These are phyloP conservation scores for Tausonia pullulans DNA, from an alignment of 1,284 basidiomycete genomes.

Conservation along the genomic window DNA sequence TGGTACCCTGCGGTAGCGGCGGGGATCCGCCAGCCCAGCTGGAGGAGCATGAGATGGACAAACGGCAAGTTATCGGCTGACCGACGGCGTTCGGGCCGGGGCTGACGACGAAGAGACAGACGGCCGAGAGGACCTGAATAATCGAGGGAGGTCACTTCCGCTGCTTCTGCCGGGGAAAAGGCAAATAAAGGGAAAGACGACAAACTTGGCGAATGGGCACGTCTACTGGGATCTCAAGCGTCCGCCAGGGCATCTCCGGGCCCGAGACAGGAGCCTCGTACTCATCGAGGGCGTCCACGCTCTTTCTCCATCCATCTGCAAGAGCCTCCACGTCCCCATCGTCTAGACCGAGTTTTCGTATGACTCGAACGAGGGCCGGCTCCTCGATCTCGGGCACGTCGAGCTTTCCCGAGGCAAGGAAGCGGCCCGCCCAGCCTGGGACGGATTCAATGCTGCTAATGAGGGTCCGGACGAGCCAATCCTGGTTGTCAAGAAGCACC, in stretches of 20 bases:
- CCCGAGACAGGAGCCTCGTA: background rate
- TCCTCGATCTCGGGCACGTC: constrained; percentile 10
- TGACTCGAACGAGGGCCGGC: background rate
- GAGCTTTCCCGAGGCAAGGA: constrained; percentile 2
- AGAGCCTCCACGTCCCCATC: background rate
- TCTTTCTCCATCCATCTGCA: background rate
- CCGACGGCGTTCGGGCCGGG: constrained; percentile 2
- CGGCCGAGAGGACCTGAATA: constrained; percentile 6
- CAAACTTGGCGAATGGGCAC: constrained; percentile 13
- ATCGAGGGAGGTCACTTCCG: no score
- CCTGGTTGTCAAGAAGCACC: background rate
- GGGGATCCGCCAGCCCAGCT: constrained; percentile 3
- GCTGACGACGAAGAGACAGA: background rate
- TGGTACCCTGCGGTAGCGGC: background rate
- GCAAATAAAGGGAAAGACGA: background rate
- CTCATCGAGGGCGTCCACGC: constrained; percentile 3
- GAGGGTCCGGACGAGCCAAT: constrained; percentile 7
- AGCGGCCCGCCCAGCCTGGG: constrained; percentile 1
- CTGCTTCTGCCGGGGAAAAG: no score
- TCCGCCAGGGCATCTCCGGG: constrained; percentile 8
- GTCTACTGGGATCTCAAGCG: constrained; percentile 14
- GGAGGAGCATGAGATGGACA: constrained; percentile 8
- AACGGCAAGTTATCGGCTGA: background rate
- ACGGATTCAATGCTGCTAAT: background rate
- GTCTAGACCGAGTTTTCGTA: background rate